Conservation (phyloP, 2,329 filamentous ascomycete genomes). For the Polychaeton citri region DNA sequence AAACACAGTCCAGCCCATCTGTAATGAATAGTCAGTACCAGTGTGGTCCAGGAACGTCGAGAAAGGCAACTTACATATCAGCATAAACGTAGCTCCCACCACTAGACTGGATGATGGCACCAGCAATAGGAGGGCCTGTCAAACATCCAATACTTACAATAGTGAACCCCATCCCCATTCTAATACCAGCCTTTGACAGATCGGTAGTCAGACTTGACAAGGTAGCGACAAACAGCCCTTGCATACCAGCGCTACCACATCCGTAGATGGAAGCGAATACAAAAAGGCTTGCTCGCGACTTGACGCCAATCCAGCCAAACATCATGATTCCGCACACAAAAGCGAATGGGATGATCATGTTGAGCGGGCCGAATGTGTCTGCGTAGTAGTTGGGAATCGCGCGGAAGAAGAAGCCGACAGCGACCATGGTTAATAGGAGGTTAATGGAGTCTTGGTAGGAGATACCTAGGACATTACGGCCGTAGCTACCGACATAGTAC, state of each 20-base stretch:
- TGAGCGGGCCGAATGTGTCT: slow-evolving; percentile 39
- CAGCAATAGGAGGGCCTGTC: slow-evolving; percentile 30
- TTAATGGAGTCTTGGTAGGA: slow-evolving; percentile 34
- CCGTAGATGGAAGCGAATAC: slow-evolving; percentile 30
- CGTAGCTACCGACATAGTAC: slow-evolving; percentile 24
- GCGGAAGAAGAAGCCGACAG: slow-evolving; percentile 38
- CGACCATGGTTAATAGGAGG: slow-evolving; percentile 42
- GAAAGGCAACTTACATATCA: too few species aligned
- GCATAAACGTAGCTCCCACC: slow-evolving; percentile 26
- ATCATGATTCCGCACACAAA: slow-evolving; percentile 31
- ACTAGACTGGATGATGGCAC: slow-evolving; percentile 24
- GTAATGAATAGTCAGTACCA: too few species aligned
- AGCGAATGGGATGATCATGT: slow-evolving; percentile 36
- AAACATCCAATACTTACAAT: slow-evolving; percentile 27
- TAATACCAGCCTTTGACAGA: slow-evolving; percentile 26
- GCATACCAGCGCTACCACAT: slow-evolving; percentile 25
- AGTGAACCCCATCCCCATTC: slow-evolving; percentile 31
- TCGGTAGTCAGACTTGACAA: slow-evolving; percentile 28
- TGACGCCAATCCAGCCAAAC: slow-evolving; percentile 42
- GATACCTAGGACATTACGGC: slow-evolving; percentile 19
- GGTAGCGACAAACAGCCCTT: too few species aligned
- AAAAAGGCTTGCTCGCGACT: slow-evolving; percentile 20
- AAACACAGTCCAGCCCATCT: too few species aligned
- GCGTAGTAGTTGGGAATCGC: slow-evolving; percentile 37
- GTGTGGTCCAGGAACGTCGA: too few species aligned